A percentile compares a stretch with the other conserved stretches of the same genome.
Conservation (phyloP, 495 filamentous ascomycete genomes). For the Parachaetomium inaequale region DNA sequence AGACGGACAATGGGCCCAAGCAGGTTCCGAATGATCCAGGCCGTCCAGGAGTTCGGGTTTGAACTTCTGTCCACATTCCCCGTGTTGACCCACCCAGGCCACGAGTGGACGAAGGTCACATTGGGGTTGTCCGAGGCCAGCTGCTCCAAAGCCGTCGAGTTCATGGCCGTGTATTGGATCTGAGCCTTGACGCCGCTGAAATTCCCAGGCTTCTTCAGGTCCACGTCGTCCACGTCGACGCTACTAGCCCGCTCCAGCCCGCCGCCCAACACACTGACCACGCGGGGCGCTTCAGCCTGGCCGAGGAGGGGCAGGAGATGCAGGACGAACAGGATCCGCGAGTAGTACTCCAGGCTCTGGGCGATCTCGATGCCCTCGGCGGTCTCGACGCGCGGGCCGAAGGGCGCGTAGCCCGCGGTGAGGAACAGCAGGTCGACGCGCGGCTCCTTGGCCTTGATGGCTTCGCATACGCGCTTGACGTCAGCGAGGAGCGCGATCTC, state of each 20-base stretch:
- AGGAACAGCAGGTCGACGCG: background rate
- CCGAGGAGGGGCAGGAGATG: background rate
- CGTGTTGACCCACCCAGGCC: background rate
- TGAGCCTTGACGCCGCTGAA: background rate
- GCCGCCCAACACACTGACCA: background rate
- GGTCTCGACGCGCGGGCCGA: background rate
- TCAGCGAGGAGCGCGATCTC: background rate
- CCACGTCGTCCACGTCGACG: background rate
- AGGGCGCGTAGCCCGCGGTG: background rate
- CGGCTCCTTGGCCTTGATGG: background rate
- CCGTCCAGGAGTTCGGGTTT: background rate
- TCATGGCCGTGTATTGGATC: background rate
- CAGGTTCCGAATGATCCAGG: background rate
- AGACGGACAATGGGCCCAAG: background rate
- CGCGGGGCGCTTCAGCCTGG: background rate
- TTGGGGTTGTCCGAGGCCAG: background rate
- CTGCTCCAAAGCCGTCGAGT: background rate
- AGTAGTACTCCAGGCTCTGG: background rate
- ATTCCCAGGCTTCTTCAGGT: background rate
- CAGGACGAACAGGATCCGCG: background rate
- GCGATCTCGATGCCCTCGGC: background rate
- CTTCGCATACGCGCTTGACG: background rate
- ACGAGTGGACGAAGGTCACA: background rate
- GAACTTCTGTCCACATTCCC: background rate
- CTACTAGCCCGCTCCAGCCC: background rate